A percentile compares a stretch with the other conserved stretches of the same genome.
Evolutionary conservation across 805 yeast genomes (phyloP).

Genomic region (Priceomyces carsonii): DNA sequence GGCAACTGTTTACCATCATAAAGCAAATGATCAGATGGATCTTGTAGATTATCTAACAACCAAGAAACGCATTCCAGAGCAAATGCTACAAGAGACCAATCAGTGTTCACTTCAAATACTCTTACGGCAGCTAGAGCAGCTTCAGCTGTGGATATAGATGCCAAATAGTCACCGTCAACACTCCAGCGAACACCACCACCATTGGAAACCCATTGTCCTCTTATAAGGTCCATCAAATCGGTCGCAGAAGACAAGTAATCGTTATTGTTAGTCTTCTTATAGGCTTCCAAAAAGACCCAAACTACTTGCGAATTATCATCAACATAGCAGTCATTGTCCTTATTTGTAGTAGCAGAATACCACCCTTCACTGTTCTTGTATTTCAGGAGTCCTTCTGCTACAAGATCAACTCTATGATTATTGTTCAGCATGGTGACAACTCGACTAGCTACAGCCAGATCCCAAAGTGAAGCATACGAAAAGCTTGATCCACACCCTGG

Average conservation of each 20-base stretch:
- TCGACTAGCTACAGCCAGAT: slow-evolving; percentile 18
- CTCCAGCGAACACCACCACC: slow-evolving; percentile 20
- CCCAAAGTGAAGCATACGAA: slow-evolving; percentile 15
- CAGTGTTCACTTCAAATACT: slow-evolving; percentile 10
- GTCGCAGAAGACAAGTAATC: slow-evolving; percentile 13
- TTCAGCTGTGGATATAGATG: slow-evolving; percentile 20
- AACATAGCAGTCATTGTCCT: slow-evolving; percentile 17
- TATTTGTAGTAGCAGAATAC: slow-evolving; percentile 15
- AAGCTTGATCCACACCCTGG: slow-evolving; percentile 10
- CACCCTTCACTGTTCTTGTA: slow-evolving; percentile 12
- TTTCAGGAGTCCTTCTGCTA: slow-evolving; percentile 9
- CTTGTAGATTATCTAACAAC: slow-evolving; percentile 14
- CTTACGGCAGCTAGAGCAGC: slow-evolving; percentile 19
- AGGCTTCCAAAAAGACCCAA: slow-evolving; percentile 19
- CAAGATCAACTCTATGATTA: slow-evolving; percentile 5
- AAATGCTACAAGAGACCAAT: slow-evolving; percentile 13
- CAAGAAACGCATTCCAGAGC: slow-evolving; percentile 16
- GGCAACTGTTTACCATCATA: slow-evolving; percentile 20
- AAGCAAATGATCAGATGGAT: slow-evolving; percentile 15
- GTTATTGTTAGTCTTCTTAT: slow-evolving; percentile 9
- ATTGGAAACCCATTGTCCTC: slow-evolving; percentile 13
- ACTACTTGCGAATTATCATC: slow-evolving; percentile 22
- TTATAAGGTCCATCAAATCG: slow-evolving; percentile 10
- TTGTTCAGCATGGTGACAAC: slow-evolving; percentile 4
- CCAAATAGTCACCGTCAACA: slow-evolving; percentile 14